Evolutionary conservation across 1,284 basidiomycete genomes (phyloP), one percentile per base, ranked within the genome.

Genomic region (Irpex sp.): DNA sequence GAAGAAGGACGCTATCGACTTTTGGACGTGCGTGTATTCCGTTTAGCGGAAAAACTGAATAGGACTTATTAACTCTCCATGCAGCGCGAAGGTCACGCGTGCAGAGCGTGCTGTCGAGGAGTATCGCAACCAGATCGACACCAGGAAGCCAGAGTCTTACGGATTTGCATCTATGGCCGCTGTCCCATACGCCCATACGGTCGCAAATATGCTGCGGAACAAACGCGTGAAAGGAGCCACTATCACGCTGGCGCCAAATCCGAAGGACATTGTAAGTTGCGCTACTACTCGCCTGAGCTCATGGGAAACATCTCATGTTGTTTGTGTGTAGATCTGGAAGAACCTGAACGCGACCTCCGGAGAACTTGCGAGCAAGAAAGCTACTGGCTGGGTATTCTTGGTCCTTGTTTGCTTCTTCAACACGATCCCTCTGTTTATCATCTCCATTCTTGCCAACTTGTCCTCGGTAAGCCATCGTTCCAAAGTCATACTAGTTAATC

Each of bases 101-200:
- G 92, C 87, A 19, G 94, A 89, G 76, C 84, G 80, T 63, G 83
- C 89, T 4, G 92, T 98, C 58, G 92, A 96, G 65, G 83, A 88
- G 59, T 89, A 90, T 70, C 87, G 94, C 26, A 76, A 78, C 26
- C 83, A 90, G 66, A 90, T 94, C 63, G 88, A 93, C 71, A 83
- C 81, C 15, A 83, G 87, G 64, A 91, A 91, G 73, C 83, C 94
- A 1, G 94, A 97, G 76, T 93, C 87, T 72, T 97, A 95, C 74
- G 95, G 94, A 13, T 97, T 97, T 73, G 94, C 95, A 2, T 95
- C 93, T 21, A 92, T 97, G 87, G 94, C 93, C 58, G 90, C 94
- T 0, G 92, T 97, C 8, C 89, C 93, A 0, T 96, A 95, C 70
- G 94, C 95, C 0, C 93, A 95, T 69, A 83, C 91, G 55, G 93